phyloP scores from a whole-genome alignment of 257 asterid species.

The Verbena officinalis region DNA sequence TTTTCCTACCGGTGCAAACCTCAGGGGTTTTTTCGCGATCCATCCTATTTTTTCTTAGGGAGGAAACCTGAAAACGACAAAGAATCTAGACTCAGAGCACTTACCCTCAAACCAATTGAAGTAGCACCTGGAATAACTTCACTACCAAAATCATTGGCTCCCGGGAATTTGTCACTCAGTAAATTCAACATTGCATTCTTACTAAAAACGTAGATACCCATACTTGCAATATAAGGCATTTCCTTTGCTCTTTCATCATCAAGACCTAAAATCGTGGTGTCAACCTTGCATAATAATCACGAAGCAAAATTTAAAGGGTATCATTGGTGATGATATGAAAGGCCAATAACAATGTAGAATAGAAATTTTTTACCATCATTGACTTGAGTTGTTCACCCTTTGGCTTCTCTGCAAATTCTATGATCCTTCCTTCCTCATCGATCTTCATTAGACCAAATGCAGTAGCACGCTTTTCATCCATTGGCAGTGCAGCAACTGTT shows the following conservation, averaged over 20 bases:
- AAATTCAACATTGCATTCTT: conserved; percentile 58
- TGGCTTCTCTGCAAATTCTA: conserved; percentile 71
- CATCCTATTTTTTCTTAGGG: neutral
- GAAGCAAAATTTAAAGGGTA: neutral
- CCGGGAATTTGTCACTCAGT: conserved; percentile 52
- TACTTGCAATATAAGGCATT: conserved; percentile 69
- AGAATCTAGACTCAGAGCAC: conserved; percentile 29
- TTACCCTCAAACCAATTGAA: conserved; percentile 61
- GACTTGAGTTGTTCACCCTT: conserved; percentile 59
- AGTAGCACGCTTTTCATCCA: conserved; percentile 70
- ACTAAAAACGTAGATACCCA: conserved; percentile 68
- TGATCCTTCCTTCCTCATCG: conserved; percentile 62
- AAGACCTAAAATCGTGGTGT: conserved; percentile 67
- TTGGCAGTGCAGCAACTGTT: conserved; percentile 71
- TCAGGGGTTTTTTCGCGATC: too few relatives aligned
- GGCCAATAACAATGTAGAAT: neutral
- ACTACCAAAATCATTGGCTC: conserved; percentile 69
- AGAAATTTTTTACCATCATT: conserved; percentile 49
- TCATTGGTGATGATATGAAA: neutral
- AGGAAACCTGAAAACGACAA: neutral
- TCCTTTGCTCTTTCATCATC: conserved; percentile 70
- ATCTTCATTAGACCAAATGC: conserved; percentile 72
- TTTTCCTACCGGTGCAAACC: too few relatives aligned
- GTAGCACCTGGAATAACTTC: conserved; percentile 80
- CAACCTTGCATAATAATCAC: conserved; percentile 47